Evolutionary conservation across 1,284 basidiomycete species (phyloP), one percentile per base, ranked within the genome.

Genomic region (Entoloma clypeatum): DNA sequence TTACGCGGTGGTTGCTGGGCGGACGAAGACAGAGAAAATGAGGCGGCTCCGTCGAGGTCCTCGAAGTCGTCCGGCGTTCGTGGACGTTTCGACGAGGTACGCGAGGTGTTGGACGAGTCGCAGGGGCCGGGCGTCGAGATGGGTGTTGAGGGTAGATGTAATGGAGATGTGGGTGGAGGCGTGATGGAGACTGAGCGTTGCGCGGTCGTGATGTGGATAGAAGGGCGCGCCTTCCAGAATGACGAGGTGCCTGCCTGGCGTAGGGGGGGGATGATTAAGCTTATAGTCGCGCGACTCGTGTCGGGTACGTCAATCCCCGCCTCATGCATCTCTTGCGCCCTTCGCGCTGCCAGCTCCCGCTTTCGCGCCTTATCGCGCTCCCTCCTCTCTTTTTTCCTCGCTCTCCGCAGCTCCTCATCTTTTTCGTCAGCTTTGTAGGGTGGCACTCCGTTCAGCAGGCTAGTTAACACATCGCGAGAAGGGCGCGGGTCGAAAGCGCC

Each of bases 11-110:
- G 52, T 27, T 57, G 60, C 28, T 47, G 48, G 6, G 63, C 47
- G 7, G 57, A 52, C 4, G 62, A 53, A 19, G 58, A 54, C n/a
- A 26, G 57, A 52, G 36, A 62, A 50, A 43, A 51, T 54, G 49
- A 51, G 48, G 21, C 50, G 41, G 18, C 58, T 50, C 39, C 64
- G 57, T 54, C 42, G 8, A 71, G 29, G 33, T 69, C 62, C 34
- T 74, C 68, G 35, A 63, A 55, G 43, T 71, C 68, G 40, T 75
- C 68, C 5, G 84, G 85, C 0, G 85, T 87, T 47, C 66, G 75
- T 19, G 81, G 85, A 45, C 85, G 71, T 64, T 87, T 88, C 26
- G 85, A 86, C 10, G 86, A 88, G 7, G 79, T 81, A 37, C 75
- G 74, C 1, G 86, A 87, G 5, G 81, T 82, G 45, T 72, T 70